Evolutionary conservation across 352 stramenopile genomes (phyloP).

Genomic region (Phytophthora ohioensis): DNA sequence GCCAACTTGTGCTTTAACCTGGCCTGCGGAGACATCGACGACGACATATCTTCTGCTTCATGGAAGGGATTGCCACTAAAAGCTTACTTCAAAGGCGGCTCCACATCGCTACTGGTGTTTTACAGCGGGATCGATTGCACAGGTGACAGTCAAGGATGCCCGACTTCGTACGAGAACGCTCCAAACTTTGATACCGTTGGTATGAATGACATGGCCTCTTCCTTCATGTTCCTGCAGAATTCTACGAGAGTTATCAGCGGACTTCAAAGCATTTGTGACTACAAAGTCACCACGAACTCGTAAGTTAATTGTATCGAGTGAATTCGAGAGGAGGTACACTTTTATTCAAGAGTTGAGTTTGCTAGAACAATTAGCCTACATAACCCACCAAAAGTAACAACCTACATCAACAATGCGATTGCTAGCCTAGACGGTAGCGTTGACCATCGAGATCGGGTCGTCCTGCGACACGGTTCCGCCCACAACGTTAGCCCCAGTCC

Average conservation of each 20-base stretch:
- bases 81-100: constrained; percentile 2
- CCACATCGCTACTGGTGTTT: constrained; percentile 13
- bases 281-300: constrained; percentile 5
- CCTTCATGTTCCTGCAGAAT: constrained; percentile 20
- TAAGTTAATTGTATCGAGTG: neutral
- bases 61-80: constrained; percentile 18
- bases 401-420: neutral
- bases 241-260: constrained; percentile 8
- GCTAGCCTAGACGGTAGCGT: constrained; percentile 4
- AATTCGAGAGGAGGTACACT: too few species aligned
- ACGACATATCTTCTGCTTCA: constrained; percentile 16
- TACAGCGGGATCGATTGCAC: constrained; percentile 17
- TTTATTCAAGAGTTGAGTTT: too few species aligned
- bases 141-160: constrained; percentile 19
- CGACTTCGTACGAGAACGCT: neutral
- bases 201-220: constrained; percentile 14
- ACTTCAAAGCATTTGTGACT: constrained; percentile 15
- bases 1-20: constrained; percentile 21
- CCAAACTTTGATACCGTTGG: constrained; percentile 4
- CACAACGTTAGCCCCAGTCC: constrained; percentile 26
- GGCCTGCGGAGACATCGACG: constrained; percentile 20
- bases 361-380: too few species aligned
- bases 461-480: constrained; percentile 27
- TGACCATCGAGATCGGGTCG: constrained; percentile 24
- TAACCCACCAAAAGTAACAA: neutral